Conservation (phyloP, 176 grass and related monocot genomes). For the Thinopyrum elongatum region DNA sequence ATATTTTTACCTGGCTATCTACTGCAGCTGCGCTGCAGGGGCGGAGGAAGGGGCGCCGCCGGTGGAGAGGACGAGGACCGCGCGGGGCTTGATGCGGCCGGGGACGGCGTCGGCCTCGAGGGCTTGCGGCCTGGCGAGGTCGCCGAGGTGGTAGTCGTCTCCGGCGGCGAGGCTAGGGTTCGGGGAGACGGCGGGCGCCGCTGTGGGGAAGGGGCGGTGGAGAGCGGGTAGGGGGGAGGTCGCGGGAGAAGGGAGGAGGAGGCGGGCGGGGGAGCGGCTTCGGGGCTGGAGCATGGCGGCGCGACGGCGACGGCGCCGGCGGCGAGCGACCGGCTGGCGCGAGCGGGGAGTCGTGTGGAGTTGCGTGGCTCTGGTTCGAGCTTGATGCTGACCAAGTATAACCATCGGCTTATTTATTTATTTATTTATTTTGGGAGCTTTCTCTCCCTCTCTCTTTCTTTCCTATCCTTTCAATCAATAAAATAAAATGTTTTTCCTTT, state of each 20-base stretch:
- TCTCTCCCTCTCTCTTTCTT: not conserved
- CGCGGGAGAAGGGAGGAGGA: not conserved
- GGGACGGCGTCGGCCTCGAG: too few species aligned
- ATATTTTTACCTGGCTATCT: too few species aligned
- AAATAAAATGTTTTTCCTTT: not conserved
- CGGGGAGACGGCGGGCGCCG: not conserved
- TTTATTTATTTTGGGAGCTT: not conserved
- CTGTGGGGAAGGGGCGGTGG: not conserved
- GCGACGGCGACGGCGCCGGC: not conserved
- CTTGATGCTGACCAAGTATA: not conserved
- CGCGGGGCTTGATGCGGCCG: too few species aligned
- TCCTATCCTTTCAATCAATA: not conserved
- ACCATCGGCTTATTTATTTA: not conserved
- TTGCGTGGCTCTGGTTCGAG: not conserved
- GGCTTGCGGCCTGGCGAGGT: too few species aligned
- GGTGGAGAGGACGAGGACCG: not conserved
- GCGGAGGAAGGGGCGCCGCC: not conserved
- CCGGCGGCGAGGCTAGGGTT: not conserved
- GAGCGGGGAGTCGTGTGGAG: not conserved
- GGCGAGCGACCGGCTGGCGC: not conserved
- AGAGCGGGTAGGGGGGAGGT: too few species aligned
- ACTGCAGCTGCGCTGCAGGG: not conserved
- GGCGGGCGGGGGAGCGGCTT: not conserved
- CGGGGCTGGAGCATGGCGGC: not conserved
- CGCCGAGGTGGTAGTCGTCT: too few species aligned